A percentile compares a stretch with the other conserved stretches of the same genome.
These are phyloP conservation scores for Gossypium turneri DNA, from an alignment of 345 rosid species.

Conservation along the genomic window DNA sequence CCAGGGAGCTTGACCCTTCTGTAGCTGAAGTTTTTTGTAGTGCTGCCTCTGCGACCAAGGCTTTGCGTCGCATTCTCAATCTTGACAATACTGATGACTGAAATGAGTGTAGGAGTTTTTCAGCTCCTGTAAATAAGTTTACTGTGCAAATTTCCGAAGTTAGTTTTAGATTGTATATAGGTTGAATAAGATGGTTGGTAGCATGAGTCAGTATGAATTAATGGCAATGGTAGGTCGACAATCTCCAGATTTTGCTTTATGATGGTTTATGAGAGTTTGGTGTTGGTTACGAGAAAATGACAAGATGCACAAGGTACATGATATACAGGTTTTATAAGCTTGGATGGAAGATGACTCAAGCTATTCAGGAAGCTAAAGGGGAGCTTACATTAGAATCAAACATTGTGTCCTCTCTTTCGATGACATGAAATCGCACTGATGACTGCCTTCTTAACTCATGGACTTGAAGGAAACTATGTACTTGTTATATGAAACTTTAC, in stretches of 20 bases:
- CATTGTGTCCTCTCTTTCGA: constrained; percentile 18
- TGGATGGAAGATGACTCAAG: constrained; percentile 22
- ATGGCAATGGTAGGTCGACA: constrained; percentile 36
- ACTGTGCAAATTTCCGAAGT: constrained; percentile 24
- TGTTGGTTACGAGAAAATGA: constrained; percentile 22
- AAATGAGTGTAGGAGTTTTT: constrained; percentile 27
- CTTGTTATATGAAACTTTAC: background rate
- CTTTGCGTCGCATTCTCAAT: constrained; percentile 92
- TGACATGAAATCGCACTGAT: constrained; percentile 17
- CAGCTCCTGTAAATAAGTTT: constrained; percentile 47
- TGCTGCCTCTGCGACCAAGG: constrained; percentile 78
- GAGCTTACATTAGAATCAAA: constrained; percentile 13
- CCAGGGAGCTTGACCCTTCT: constrained; percentile 41
- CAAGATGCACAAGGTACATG: constrained; percentile 16
- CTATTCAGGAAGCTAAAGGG: constrained; percentile 21
- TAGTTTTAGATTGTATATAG: constrained; percentile 56
- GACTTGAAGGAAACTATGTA: constrained; percentile 11
- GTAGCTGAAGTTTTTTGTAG: constrained; percentile 41
- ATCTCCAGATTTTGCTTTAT: constrained; percentile 27
- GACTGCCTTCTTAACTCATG: constrained; percentile 7
- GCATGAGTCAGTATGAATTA: constrained; percentile 31
- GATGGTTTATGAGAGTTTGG: constrained; percentile 25
- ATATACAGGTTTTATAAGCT: constrained; percentile 12
- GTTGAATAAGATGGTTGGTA: constrained; percentile 42
- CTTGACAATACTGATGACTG: constrained; percentile 65